A percentile compares a stretch with the other conserved stretches of the same genome.
phyloP scores from a whole-genome alignment of 1,284 basidiomycete species.

The Pascua guehoae region DNA sequence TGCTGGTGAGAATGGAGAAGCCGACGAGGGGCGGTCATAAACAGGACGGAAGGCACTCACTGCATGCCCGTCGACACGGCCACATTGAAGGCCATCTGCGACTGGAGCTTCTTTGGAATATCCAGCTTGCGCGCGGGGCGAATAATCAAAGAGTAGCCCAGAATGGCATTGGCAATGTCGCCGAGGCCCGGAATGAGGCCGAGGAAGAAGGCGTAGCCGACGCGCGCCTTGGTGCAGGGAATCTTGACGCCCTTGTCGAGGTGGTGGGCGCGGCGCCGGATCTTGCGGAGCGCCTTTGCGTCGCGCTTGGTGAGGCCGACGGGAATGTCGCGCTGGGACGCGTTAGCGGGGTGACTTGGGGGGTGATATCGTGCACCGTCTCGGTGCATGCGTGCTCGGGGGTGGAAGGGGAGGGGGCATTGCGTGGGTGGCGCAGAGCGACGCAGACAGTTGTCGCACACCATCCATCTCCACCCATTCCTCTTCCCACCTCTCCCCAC shows the following conservation, averaged over 20 bases:
- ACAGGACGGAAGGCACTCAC: conserved; percentile 16
- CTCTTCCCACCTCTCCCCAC: too few species aligned
- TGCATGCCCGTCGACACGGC: conserved; percentile 67
- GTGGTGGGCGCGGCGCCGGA: conserved; percentile 75
- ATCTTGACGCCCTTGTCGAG: conserved; percentile 86
- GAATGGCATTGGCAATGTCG: conserved; percentile 42
- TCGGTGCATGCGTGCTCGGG: too few species aligned
- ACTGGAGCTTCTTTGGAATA: conserved; percentile 65
- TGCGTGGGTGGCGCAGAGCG: too few species aligned
- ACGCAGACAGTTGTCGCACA: too few species aligned
- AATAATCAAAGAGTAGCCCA: conserved; percentile 73
- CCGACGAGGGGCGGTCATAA: not conserved
- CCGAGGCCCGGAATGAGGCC: conserved; percentile 49
- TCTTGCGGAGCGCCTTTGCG: conserved; percentile 67
- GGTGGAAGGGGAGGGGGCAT: too few species aligned
- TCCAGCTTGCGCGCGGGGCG: conserved; percentile 64
- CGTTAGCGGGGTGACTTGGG: too few species aligned
- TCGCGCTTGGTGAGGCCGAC: conserved; percentile 75
- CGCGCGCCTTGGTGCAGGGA: conserved; percentile 53
- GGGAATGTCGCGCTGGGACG: conserved; percentile 63
- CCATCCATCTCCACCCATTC: too few species aligned
- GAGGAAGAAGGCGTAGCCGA: conserved; percentile 80
- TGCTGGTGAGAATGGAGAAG: too few species aligned
- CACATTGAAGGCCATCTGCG: conserved; percentile 76
- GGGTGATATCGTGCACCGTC: too few species aligned